Evolutionary conservation across 345 rosid genomes (phyloP).

Genomic region (Eucalyptus melliodora): DNA sequence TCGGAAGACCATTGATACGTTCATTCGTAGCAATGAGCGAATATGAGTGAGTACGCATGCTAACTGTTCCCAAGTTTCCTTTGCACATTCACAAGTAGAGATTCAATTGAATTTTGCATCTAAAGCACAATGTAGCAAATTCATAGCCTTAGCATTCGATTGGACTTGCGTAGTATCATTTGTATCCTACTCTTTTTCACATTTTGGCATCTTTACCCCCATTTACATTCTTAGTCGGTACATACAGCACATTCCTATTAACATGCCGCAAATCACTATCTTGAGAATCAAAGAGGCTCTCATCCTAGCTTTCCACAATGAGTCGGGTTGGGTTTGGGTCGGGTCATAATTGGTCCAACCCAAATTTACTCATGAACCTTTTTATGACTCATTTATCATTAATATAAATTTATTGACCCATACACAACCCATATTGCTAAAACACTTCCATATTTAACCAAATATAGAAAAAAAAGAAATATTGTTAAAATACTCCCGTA

Average conservation of each 20-base stretch:
- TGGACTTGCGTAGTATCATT: background rate
- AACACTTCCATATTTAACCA: no score
- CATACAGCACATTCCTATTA: background rate
- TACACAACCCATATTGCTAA: no score
- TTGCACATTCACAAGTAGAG: background rate
- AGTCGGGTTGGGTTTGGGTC: fast-evolving
- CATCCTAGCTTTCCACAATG: background rate
- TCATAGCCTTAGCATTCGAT: background rate
- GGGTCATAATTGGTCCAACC: fast-evolving
- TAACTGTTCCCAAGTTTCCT: background rate
- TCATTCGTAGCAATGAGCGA: no score
- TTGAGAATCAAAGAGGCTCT: background rate
- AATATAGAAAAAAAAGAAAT: no score
- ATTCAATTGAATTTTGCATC: background rate
- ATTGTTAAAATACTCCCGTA: no score
- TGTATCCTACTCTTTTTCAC: background rate
- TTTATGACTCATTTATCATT: no score
- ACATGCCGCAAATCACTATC: background rate
- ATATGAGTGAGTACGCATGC: background rate
- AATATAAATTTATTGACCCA: no score
- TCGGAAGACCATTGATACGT: no score
- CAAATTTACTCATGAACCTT: no score
- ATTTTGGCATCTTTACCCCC: background rate
- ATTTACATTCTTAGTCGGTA: background rate
- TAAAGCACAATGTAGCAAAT: background rate